A percentile compares a stretch with the other conserved stretches of the same genome.
These are phyloP conservation scores for Eutrema yunnanense DNA, from an alignment of 345 rosid species.

Conservation along the genomic window DNA sequence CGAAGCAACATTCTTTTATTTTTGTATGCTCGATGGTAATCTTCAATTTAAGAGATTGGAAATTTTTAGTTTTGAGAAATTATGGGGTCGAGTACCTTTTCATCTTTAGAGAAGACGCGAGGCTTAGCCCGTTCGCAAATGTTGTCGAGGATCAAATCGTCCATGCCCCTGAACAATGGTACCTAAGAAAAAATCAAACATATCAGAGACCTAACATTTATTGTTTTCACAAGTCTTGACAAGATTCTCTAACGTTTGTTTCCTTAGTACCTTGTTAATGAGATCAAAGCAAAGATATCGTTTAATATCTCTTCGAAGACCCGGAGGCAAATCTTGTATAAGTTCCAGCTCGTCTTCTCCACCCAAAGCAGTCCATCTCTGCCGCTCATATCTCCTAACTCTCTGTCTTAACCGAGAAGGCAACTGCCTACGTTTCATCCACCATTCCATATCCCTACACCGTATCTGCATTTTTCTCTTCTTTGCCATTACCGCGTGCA, in stretches of 20 bases:
- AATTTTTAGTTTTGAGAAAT: not conserved
- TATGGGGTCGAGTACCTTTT: slow-evolving; percentile 50
- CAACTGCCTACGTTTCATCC: slow-evolving; percentile 90
- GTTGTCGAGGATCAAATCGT: slow-evolving; percentile 84
- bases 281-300: slow-evolving; percentile 83
- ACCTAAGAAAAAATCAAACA: slow-evolving; percentile 38
- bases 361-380: slow-evolving; percentile 68
- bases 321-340: slow-evolving; percentile 75
- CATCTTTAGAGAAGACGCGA: slow-evolving; percentile 69
- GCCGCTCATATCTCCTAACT: slow-evolving; percentile 71
- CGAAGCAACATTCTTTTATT: not conserved
- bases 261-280: slow-evolving; percentile 53
- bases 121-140: slow-evolving; percentile 83
- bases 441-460: slow-evolving; percentile 80
- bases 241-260: not conserved
- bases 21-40: not conserved
- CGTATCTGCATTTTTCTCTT: slow-evolving; percentile 79
- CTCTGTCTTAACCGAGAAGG: slow-evolving; percentile 69
- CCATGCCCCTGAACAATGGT: slow-evolving; percentile 71
- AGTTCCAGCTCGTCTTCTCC: slow-evolving; percentile 72
- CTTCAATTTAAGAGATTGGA: not conserved
- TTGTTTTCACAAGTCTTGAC: not conserved
- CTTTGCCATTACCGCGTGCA: slow-evolving; percentile 71
- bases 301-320: slow-evolving; percentile 81
- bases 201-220: not conserved